These are phyloP conservation scores for Blechomonas ayalai DNA, from an alignment of 208 protist genomes.

Conservation along the genomic window DNA sequence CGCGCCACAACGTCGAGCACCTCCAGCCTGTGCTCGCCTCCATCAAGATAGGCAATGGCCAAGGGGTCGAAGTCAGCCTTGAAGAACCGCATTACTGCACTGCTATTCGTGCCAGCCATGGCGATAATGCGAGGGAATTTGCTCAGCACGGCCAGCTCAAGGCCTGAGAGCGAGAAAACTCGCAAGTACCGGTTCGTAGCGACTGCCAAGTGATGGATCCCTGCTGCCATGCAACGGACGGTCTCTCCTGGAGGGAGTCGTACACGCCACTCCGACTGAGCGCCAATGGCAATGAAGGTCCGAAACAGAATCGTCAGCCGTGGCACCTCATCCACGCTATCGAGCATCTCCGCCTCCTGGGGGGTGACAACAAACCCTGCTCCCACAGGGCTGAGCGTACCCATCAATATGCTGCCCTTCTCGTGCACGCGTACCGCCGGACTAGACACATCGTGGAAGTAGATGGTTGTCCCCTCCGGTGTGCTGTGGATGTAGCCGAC, in stretches of 20 bases:
- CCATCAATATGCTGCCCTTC: conserved; percentile 64
- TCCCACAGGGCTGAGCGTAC: conserved; percentile 63
- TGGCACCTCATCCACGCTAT: conserved; percentile 24
- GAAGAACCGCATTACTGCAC: conserved; percentile 45
- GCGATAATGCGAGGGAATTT: conserved; percentile 71
- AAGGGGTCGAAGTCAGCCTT: conserved; percentile 70
- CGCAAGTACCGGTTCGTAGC: conserved; percentile 74
- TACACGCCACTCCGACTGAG: conserved; percentile 76
- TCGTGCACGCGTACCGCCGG: conserved; percentile 55
- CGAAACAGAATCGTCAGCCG: conserved; percentile 64
- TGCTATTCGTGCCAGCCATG: conserved; percentile 71
- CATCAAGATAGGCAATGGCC: conserved; percentile 45
- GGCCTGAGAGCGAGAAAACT: conserved; percentile 72
- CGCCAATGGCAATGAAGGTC: conserved; percentile 65
- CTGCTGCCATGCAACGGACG: conserved; percentile 71
- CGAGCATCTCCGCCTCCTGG: conserved; percentile 16
- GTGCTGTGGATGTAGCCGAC: conserved; percentile 69
- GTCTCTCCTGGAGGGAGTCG: conserved; percentile 54
- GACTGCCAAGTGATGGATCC: conserved; percentile 65
- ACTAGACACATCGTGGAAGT: conserved; percentile 79
- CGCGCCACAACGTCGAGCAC: conserved; percentile 69
- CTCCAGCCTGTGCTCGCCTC: conserved; percentile 42
- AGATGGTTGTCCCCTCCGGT: conserved; percentile 44
- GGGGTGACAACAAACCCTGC: conserved; percentile 51
- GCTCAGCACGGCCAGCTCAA: conserved; percentile 76